Evolutionary conservation across 345 rosid genomes (phyloP), one percentile per base, ranked within the genome.

Genomic region (Xanthoceras sorbifolium): DNA sequence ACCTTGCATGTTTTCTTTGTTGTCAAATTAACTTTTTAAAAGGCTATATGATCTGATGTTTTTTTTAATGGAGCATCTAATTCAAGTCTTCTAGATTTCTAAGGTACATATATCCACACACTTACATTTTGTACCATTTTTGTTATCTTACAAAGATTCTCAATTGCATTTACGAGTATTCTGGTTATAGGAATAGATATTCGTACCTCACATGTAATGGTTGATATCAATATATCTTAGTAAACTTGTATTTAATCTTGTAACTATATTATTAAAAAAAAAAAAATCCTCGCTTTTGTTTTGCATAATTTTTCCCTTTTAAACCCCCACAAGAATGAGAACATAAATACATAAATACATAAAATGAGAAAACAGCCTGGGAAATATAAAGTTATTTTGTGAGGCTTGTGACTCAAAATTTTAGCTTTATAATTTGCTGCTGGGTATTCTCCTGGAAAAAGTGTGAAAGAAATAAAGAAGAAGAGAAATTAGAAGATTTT

Each of bases 371-470:
- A 38, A n/a, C 20, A 26, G 59, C n/a, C 31, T 71, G 52, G 22
- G 46, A 29, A 38, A 23, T 1, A 40, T 4, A 40, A 25, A 52
- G 38, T 4, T 50, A 29, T 42, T 9, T 2, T 42, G 46, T 8
- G 42, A 38, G 14, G 14, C 46, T 9, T 42, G 12, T 9, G 10
- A 61, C 20, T 61, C 22, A 20, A 73, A 3, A 40, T 29, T 42
- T 73, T 73, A 55, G 14, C 46, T 42, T 42, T n/a, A n/a, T 42
- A 42, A 42, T 42, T 42, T 42, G 46, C 46, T 32, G n/a, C 22
- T 28, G 76, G 44, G 5, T 18, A 73, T 61, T 62, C 52, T 2
- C 69, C 81, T 79, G 38, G 77, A 66, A 77, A 83, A 80, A 64
- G 70, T 3, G 42, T 23, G 69, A 25, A 72, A 62, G 71, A 61